Base-by-base conservation (phyloP, 768 basidiomycete species). In the Clavaria fumosa region DNA sequence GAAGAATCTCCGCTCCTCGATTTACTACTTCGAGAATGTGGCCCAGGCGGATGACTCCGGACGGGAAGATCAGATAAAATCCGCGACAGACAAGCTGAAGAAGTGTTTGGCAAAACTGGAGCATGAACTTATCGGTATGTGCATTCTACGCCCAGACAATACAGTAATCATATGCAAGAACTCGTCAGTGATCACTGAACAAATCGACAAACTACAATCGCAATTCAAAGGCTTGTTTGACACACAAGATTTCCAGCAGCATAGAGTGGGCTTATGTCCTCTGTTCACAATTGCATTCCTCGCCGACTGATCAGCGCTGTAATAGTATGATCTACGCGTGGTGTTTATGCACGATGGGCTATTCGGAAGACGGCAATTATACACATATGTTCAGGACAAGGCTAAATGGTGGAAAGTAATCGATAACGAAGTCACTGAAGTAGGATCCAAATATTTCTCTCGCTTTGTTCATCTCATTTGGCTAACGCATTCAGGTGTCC, bases 391-490 rank as follows among this genome's bases (percentile, higher is more conserved):
- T 9, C 69, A 75, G 41, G 69, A 75, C 39, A 64, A 70, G 31
- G 75, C 67, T 4, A 56, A 52, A 3, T 89, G 84, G 84, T 88
- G 81, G 80, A 86, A 81, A 57, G 78, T 74, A 2, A 63, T 78
- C 5, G 85, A 85, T 47, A 69, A 70, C 40, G 57, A 60, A 7
- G 76, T 84, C 2, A 72, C 69, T 1, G 70, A 80, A 66, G 83
- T 74, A 43, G 23, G 41, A 34, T 12, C 6, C 26, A 23, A 27
- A n/a, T 9, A 7, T 21, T 10, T 41, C n/a, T 5, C 15, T 30
- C 38, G 32, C n/a, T 10, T 15, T 21, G 19, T 37, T 12, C 23
- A 28, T 34, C 31, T 31, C 15, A 9, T 11, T 14, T 24, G 27
- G 4, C 2, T 3, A 30, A 22, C 12, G 9, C 3, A 34, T 39